A percentile compares a stretch with the other conserved stretches of the same genome.
phyloP scores from a whole-genome alignment of 2,329 filamentous ascomycete genomes.

The Davidsoniella virescens region DNA sequence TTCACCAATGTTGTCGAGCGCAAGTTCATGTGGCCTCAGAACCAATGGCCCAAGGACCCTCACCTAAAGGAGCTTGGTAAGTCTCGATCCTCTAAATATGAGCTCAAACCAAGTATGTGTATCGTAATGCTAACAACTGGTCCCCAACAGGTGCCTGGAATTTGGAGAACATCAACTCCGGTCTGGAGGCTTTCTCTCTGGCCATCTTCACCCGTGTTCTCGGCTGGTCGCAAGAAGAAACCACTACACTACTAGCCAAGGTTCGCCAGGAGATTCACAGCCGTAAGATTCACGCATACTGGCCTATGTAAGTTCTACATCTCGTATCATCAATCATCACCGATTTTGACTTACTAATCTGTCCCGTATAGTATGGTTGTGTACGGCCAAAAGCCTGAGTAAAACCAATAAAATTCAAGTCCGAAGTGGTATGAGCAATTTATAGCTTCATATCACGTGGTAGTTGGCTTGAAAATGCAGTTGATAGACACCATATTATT shows the following conservation, averaged over 20 bases:
- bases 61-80: constrained; percentile 35
- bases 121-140: neutral
- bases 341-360: neutral
- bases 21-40: constrained; percentile 33
- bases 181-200: constrained; percentile 20
- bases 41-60: constrained; percentile 34
- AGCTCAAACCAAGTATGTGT: neutral
- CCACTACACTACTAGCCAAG: constrained; percentile 17
- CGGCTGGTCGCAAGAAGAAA: constrained; percentile 19
- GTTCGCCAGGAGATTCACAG: constrained; percentile 20
- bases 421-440: no score
- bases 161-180: constrained; percentile 13
- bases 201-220: constrained; percentile 20
- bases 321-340: neutral
- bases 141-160: constrained; percentile 18
- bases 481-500: no score
- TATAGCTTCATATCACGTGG: no score
- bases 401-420: no score
- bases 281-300: constrained; percentile 20
- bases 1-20: constrained; percentile 35
- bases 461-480: no score
- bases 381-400: constrained; percentile 13
- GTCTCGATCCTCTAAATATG: constrained; percentile 14
- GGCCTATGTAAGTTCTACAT: constrained; percentile 18
- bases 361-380: constrained; percentile 12